phyloP scores from a whole-genome alignment of 169 alveolate species.

The Plasmodium sp. region DNA sequence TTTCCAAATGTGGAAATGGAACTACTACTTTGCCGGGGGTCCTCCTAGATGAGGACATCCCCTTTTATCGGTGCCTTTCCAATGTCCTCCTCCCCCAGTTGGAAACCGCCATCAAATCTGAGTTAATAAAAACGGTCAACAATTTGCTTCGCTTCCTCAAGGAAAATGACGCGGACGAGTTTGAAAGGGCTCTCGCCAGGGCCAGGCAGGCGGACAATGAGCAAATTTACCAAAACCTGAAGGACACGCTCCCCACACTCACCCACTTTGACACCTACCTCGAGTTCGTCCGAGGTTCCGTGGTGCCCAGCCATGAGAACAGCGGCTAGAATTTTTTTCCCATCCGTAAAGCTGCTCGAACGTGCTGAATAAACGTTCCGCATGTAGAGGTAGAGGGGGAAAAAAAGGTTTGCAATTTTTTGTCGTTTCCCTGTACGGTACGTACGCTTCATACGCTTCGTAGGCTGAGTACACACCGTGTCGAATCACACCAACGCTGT shows the following conservation, averaged over 20 bases:
- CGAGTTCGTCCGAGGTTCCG: neutral
- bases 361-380: neutral
- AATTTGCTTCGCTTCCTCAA: slow-evolving; percentile 12
- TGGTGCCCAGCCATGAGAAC: neutral
- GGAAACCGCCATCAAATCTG: slow-evolving; percentile 33
- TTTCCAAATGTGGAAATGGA: neutral
- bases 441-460: neutral
- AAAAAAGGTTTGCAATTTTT: neutral
- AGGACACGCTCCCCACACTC: slow-evolving; percentile 11
- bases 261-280: slow-evolving; percentile 46
- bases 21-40: neutral
- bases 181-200: slow-evolving; percentile 12
- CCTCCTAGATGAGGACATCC: neutral
- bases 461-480: neutral
- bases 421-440: neutral
- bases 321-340: neutral
- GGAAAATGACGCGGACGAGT: neutral
- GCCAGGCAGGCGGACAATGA: slow-evolving; percentile 5
- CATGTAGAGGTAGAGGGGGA: neutral
- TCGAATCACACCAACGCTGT: neutral
- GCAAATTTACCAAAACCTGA: slow-evolving; percentile 10
- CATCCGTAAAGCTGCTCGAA: neutral
- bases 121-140: slow-evolving; percentile 29
- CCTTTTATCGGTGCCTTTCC: slow-evolving; percentile 14
- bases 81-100: slow-evolving; percentile 4